Conservation (phyloP, 2,329 filamentous ascomycete genomes). For the Juglanconis sp. region DNA sequence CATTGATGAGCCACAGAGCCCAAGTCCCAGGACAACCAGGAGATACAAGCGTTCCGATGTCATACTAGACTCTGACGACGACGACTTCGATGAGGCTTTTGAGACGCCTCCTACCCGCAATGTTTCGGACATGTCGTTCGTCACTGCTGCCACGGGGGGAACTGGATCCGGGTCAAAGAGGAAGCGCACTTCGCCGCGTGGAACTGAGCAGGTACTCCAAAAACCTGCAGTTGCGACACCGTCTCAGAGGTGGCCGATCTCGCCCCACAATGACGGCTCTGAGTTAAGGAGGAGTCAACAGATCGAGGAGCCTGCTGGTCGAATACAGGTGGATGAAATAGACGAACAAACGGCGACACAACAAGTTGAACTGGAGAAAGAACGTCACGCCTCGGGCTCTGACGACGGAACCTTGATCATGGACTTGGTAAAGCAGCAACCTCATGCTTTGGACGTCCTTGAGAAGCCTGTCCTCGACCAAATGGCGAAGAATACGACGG, state of each 20-base stretch:
- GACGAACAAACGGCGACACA: neutral
- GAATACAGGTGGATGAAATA: neutral
- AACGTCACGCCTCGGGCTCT: conserved; percentile 25
- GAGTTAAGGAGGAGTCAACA: neutral
- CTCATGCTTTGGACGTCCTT: conserved; percentile 33
- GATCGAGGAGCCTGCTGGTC: neutral
- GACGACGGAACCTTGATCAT: conserved; percentile 31
- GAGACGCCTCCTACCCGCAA: conserved; percentile 39
- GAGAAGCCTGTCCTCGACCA: conserved; percentile 37
- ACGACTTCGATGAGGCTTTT: conserved; percentile 46
- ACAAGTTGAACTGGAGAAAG: conserved; percentile 15
- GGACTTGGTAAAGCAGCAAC: conserved; percentile 32
- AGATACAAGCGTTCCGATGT: conserved; percentile 28
- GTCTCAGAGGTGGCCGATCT: neutral
- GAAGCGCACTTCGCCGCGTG: neutral
- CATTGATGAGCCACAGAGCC: conserved; percentile 16
- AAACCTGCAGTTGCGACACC: neutral
- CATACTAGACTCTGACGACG: conserved; percentile 47
- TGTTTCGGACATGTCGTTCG: conserved; percentile 22
- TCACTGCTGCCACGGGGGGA: conserved; percentile 20
- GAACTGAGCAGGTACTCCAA: neutral
- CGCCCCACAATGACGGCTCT: neutral
- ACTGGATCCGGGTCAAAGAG: neutral
- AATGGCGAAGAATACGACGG: conserved; percentile 44
- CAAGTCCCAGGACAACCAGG: conserved; percentile 21